Base-by-base conservation (phyloP, 352 stramenopile genomes). In the Phytopythium montanum region DNA sequence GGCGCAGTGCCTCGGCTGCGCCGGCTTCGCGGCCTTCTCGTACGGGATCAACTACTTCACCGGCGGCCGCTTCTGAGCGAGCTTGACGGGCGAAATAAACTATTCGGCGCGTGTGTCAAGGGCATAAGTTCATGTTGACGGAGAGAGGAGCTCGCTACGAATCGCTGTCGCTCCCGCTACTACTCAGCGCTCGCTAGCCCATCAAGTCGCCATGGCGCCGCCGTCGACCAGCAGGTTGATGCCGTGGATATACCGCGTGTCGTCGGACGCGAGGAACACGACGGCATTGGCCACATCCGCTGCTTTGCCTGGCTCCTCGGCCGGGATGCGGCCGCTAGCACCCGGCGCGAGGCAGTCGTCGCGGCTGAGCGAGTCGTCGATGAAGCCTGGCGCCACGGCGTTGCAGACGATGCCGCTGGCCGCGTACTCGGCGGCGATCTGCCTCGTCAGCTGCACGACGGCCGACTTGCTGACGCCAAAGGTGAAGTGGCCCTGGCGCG, bases 1-100 rank as follows among this genome's bases (percentile, higher is more conserved):
- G 66, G 94, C 93, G 9, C 94, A 97, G 64, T 97, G 90, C 63
- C 65, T 98, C 18, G 94, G 94, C 34, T 99, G 96, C 77, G 93
- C 79, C 62, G 89, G 90, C 62, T 97, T 98, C 67, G 92, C 92
- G 8, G 87, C 88, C 2, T 98, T 98, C 67, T 96, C 84, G 25
- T 93, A 94, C 51, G 83, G 84, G 23, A 96, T 97, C 64, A 86
- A 97, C 62, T 67, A 85, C 41, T 85, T 97, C 65, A 97, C 94
- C 54, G 77, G 83, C 56, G 82, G 82, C 53, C 80, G 84, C 28
- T 88, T 83, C 38, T 93, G 13, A 51, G 44, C 44, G 14, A 4
- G n/a, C 13, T 51, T 25, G 6, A 25, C 21, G 44, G 44, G 12
- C 3, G 18, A 33, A 21, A 21, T 51, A 51, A 51, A 51, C 13